These are phyloP conservation scores for Monosporascus cannonballus DNA, from an alignment of 2,329 filamentous ascomycete genomes.

Conservation along the genomic window DNA sequence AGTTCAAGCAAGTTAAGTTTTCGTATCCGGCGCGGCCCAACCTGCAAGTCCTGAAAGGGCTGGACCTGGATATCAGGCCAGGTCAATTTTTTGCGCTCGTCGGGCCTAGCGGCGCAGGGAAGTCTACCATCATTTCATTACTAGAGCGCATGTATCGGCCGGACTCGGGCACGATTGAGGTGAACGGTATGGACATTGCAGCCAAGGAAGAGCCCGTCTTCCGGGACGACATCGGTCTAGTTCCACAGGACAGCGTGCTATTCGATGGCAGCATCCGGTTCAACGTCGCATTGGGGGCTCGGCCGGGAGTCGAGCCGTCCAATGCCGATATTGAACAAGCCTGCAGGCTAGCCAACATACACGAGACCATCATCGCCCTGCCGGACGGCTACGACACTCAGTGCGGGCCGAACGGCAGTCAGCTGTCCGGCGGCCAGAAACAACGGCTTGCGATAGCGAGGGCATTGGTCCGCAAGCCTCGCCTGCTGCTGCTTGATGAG, in stretches of 20 bases:
- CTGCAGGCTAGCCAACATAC: constrained; percentile 63
- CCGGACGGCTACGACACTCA: constrained; percentile 62
- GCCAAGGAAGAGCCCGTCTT: constrained; percentile 36
- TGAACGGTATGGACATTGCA: constrained; percentile 45
- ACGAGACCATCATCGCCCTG: constrained; percentile 58
- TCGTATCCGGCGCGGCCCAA: constrained; percentile 55
- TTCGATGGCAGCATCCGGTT: constrained; percentile 52
- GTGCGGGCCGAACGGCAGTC: constrained; percentile 65
- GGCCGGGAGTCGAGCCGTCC: constrained; percentile 47
- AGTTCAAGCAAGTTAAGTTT: constrained; percentile 51
- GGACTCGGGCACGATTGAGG: constrained; percentile 39
- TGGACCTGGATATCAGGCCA: constrained; percentile 30
- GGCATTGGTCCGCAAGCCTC: constrained; percentile 65
- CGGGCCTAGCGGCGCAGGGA: constrained; percentile 40
- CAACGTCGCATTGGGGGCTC: constrained; percentile 49
- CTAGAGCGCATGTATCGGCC: constrained; percentile 50
- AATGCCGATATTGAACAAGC: constrained; percentile 60
- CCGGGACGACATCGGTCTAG: constrained; percentile 47
- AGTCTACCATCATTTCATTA: constrained; percentile 40
- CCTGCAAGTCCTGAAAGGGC: constrained; percentile 37
- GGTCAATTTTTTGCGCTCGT: constrained; percentile 37
- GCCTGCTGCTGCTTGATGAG: constrained; percentile 74
- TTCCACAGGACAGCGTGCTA: constrained; percentile 52
- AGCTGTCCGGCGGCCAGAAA: constrained; percentile 72
- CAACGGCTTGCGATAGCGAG: constrained; percentile 75